Evolutionary conservation across 2,329 filamentous ascomycete species (phyloP).

Genomic region (Neospermospora avenae): DNA sequence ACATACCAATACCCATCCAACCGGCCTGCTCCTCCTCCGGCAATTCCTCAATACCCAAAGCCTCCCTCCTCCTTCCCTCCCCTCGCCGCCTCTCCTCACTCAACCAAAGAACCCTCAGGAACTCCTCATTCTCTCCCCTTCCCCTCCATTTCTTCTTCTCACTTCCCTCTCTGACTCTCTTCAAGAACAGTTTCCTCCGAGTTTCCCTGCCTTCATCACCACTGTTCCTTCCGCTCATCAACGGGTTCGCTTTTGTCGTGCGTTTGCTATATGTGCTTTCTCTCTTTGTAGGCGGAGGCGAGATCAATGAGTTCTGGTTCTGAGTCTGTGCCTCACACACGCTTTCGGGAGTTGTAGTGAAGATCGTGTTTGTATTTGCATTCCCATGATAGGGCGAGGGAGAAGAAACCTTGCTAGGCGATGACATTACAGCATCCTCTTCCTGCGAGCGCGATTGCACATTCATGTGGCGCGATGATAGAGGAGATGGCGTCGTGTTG

Average conservation of each 20-base stretch:
- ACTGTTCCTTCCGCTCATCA: conserved; percentile 49
- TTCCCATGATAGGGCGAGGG: background rate
- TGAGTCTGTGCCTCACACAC: background rate
- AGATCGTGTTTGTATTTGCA: background rate
- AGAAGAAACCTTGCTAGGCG: conserved; percentile 15
- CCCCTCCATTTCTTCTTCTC: conserved; percentile 59
- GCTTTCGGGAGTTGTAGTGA: conserved; percentile 1
- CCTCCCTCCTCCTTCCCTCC: conserved; percentile 33
- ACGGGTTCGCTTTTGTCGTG: conserved; percentile 58
- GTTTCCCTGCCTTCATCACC: conserved; percentile 55
- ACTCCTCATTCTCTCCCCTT: conserved; percentile 53
- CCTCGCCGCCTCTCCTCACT: conserved; percentile 37
- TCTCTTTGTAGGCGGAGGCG: conserved; percentile 15
- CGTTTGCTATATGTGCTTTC: conserved; percentile 38
- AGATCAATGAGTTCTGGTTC: conserved; percentile 7
- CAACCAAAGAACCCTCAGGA: conserved; percentile 40
- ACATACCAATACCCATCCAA: conserved; percentile 18
- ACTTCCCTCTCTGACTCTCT: conserved; percentile 58
- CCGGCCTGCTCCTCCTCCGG: conserved; percentile 15
- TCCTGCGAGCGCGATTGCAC: conserved; percentile 35
- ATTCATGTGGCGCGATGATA: conserved; percentile 45
- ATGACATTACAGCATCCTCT: conserved; percentile 30
- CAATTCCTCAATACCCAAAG: conserved; percentile 24
- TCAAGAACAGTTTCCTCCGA: conserved; percentile 65
- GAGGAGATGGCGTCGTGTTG: conserved; percentile 44